Evolutionary conservation across 2,329 filamentous ascomycete species (phyloP).

Genomic region (Akanthomyces uredinophilus): DNA sequence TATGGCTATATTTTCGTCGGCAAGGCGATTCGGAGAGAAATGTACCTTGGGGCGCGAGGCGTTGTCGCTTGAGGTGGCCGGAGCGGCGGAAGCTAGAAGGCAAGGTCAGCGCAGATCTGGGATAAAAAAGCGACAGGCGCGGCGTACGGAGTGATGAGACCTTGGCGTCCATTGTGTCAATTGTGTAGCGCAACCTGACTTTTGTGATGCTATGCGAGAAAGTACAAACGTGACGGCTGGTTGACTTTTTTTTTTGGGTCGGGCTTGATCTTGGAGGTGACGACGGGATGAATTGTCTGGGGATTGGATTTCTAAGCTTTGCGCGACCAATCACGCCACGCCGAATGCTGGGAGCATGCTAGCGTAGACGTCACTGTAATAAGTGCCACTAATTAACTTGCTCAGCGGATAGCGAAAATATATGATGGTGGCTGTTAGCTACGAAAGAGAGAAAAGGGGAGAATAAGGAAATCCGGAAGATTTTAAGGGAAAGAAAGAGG

Average conservation of each 20-base stretch:
- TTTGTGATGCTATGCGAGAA: not conserved
- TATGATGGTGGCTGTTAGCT: too few relatives aligned
- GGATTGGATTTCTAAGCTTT: slow-evolving; percentile 12
- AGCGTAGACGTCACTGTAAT: too few relatives aligned
- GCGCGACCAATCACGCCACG: slow-evolving; percentile 9
- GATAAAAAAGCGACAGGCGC: not conserved
- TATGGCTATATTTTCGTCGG: too few relatives aligned
- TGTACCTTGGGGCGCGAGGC: slow-evolving; percentile 17
- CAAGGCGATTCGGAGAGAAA: not conserved
- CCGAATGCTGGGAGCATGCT: not conserved
- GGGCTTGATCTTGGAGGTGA: not conserved
- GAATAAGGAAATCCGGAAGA: too few relatives aligned
- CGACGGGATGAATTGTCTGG: slow-evolving; percentile 8
- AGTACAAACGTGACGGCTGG: too few relatives aligned
- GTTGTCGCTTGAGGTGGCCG: slow-evolving; percentile 11
- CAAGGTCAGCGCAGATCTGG: not conserved
- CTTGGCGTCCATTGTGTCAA: slow-evolving; percentile 29
- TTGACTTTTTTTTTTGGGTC: not conserved
- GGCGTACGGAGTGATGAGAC: not conserved
- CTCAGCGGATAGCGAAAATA: too few relatives aligned
- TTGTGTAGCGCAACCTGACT: not conserved
- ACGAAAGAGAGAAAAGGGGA: too few relatives aligned
- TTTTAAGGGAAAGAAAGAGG: too few relatives aligned
- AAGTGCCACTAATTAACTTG: too few relatives aligned
- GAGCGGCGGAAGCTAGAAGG: slow-evolving; percentile 11